Conservation (phyloP, 371 early-diverging fungal genomes). For the Mortierella sp. region DNA sequence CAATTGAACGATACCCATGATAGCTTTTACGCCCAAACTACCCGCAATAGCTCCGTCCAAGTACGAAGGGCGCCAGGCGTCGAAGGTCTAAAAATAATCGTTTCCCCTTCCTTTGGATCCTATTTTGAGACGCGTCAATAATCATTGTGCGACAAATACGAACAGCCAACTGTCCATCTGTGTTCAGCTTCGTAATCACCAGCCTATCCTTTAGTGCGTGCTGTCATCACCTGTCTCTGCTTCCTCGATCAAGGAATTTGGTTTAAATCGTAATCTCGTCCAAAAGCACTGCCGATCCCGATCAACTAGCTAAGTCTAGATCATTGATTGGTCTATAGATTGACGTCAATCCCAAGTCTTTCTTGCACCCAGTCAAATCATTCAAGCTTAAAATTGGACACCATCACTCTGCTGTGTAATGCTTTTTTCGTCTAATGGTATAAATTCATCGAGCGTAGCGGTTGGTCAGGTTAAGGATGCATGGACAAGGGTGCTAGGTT, state of each 20-base stretch:
- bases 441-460: background rate
- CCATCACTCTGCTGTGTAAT: too few relatives aligned
- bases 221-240: background rate
- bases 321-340: too few relatives aligned
- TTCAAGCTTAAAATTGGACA: too few relatives aligned
- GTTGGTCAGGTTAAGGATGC: background rate
- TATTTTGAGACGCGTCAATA: slow-evolving; percentile 4
- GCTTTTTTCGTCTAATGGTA: too few relatives aligned
- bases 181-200: slow-evolving; percentile 2
- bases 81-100: background rate
- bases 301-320: too few relatives aligned
- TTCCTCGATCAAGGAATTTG: background rate
- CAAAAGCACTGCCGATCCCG: too few relatives aligned
- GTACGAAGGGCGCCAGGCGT: background rate
- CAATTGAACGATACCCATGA: background rate
- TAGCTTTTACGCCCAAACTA: too few relatives aligned
- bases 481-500: background rate
- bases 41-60: background rate
- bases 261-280: too few relatives aligned
- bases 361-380: too few relatives aligned
- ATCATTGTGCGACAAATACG: slow-evolving; percentile 2
- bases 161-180: background rate
- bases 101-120: slow-evolving; percentile 1
- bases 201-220: background rate
- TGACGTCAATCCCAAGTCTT: too few relatives aligned